These are phyloP conservation scores for sorghum (Sorghum bicolor) DNA, from an alignment of 176 grass and related monocot species.

Conservation along the genomic window DNA sequence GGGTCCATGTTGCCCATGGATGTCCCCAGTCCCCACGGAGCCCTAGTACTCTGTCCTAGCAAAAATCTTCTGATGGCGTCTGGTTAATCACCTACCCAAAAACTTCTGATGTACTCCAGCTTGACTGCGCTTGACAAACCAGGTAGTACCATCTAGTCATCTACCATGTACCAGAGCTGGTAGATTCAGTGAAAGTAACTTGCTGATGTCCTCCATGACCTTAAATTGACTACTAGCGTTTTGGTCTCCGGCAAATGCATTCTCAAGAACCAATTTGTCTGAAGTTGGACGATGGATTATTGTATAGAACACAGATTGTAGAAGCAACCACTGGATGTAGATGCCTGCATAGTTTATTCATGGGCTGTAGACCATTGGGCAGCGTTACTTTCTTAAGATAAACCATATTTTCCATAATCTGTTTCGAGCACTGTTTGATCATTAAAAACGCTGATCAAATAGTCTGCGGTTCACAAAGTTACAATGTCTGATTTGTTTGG, in stretches of 20 bases:
- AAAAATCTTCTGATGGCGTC: neutral
- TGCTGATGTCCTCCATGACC: slow-evolving; percentile 7
- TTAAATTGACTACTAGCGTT: neutral
- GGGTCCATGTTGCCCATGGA: neutral
- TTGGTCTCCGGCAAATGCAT: slow-evolving; percentile 20
- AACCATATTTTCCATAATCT: neutral
- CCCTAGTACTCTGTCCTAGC: neutral
- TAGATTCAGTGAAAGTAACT: neutral
- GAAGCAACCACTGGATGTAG: slow-evolving; percentile 11
- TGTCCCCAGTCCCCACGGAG: no score
- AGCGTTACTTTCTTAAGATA: neutral
- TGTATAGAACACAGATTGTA: neutral
- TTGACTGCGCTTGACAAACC: neutral
- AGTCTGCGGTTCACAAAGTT: neutral
- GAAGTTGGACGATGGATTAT: neutral
- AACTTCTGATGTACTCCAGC: neutral
- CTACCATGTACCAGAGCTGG: neutral
- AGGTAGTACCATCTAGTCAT: no score
- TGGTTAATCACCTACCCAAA: neutral
- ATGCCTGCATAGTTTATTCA: neutral
- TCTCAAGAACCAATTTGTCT: neutral
- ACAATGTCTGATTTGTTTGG: neutral
- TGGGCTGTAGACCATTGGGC: neutral
- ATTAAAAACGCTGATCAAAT: neutral
- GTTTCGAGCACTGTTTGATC: neutral